phyloP scores from a whole-genome alignment of 176 grass and related monocot genomes.

The Oryza punctata region DNA sequence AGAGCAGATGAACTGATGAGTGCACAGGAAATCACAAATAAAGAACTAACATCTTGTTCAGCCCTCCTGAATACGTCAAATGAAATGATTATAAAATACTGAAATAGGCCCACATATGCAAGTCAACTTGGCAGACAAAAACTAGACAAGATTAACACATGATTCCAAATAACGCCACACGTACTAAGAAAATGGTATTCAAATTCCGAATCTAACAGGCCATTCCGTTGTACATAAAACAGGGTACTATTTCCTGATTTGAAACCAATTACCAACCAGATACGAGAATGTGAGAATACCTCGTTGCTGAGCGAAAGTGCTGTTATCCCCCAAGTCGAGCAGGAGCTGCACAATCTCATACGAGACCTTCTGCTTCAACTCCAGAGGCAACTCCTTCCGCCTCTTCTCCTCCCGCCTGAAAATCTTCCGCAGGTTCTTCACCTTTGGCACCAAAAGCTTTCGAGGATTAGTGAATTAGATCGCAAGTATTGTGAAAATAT shows the following conservation, averaged over 20 bases:
- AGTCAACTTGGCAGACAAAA: constrained; percentile 1
- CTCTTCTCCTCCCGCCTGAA: constrained; percentile 53
- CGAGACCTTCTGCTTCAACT: constrained; percentile 67
- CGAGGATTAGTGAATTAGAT: constrained; percentile 24
- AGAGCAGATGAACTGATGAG: constrained; percentile 21
- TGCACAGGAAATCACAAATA: neutral
- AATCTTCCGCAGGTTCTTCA: constrained; percentile 64
- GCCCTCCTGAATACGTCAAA: neutral
- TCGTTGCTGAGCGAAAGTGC: constrained; percentile 57
- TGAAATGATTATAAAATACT: neutral
- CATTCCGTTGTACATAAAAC: constrained; percentile 10
- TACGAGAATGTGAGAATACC: constrained; percentile 43
- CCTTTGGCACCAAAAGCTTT: constrained; percentile 41
- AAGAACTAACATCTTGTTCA: neutral
- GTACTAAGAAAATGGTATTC: neutral
- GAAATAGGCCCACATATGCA: neutral
- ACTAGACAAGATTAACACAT: constrained; percentile 2
- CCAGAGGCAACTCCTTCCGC: constrained; percentile 56
- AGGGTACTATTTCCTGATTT: neutral
- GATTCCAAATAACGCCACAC: neutral
- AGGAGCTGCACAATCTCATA: constrained; percentile 62
- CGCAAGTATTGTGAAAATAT: neutral
- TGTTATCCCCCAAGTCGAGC: constrained; percentile 43
- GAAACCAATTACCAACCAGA: neutral
- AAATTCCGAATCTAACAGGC: neutral